A percentile compares a stretch with the other conserved stretches of the same genome.
These are phyloP conservation scores for Conringia planisiliqua DNA, from an alignment of 345 rosid species.

Conservation along the genomic window DNA sequence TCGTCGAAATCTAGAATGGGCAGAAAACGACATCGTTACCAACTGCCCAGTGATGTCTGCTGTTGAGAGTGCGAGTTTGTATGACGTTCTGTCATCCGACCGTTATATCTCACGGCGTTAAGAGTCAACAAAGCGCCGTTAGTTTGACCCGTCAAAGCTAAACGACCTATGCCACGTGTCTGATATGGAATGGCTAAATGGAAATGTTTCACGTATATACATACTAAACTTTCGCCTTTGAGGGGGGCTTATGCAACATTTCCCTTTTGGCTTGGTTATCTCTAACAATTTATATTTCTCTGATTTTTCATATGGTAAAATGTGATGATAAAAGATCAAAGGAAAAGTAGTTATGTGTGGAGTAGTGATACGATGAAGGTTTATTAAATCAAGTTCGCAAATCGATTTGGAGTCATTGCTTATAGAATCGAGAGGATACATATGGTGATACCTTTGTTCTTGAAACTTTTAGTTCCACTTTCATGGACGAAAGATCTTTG, in stretches of 20 bases:
- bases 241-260: background rate
- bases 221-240: background rate
- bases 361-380: background rate
- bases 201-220: background rate
- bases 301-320: background rate
- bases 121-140: background rate
- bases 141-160: background rate
- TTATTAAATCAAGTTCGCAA: background rate
- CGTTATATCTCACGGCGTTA: constrained; percentile 16
- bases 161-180: background rate
- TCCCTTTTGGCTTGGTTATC: background rate
- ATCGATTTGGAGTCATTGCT: background rate
- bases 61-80: constrained; percentile 6
- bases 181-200: background rate
- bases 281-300: background rate
- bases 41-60: constrained; percentile 7
- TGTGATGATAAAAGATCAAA: too few species aligned
- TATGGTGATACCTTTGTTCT: background rate
- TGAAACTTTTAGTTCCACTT: background rate
- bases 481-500: background rate
- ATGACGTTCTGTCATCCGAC: background rate
- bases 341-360: too few species aligned
- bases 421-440: background rate
- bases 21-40: background rate
- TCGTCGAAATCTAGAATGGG: constrained; percentile 5